A percentile compares a stretch with the other conserved stretches of the same genome.
Conservation (phyloP, 768 basidiomycete genomes). For the Rossbeevera mucosa region DNA sequence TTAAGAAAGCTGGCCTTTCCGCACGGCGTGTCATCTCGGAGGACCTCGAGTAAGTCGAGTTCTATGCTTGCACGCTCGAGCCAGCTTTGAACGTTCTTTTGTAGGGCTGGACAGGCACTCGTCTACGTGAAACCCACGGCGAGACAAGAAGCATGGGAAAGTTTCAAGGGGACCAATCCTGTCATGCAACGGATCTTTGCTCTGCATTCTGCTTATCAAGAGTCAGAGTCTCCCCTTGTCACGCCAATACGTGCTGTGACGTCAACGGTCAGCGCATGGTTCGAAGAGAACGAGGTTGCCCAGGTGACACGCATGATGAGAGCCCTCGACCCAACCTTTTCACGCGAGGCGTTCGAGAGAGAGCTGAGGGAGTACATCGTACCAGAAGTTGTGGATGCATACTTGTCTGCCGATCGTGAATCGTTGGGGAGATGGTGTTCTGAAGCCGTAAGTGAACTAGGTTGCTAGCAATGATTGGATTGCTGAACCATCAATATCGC, state of each 20-base stretch:
- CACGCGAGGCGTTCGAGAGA: conserved; percentile 78
- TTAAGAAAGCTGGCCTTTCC: conserved; percentile 79
- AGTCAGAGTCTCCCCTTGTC: conserved; percentile 90
- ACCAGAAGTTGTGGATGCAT: conserved; percentile 96
- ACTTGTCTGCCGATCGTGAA: conserved; percentile 85
- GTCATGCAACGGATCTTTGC: conserved; percentile 55
- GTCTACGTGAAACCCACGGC: conserved; percentile 81
- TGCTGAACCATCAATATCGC: background rate
- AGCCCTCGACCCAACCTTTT: conserved; percentile 82
- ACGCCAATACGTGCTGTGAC: conserved; percentile 79
- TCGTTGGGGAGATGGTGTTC: conserved; percentile 87
- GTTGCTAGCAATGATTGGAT: background rate
- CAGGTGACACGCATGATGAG: conserved; percentile 87
- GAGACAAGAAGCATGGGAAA: conserved; percentile 76
- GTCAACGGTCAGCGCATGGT: conserved; percentile 80
- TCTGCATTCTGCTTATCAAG: conserved; percentile 72
- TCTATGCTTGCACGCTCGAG: background rate
- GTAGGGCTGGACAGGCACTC: conserved; percentile 80
- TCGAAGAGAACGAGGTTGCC: conserved; percentile 98
- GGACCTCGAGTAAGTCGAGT: conserved; percentile 69
- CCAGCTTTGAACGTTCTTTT: background rate
- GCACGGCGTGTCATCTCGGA: conserved; percentile 50
- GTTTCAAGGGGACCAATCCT: conserved; percentile 75
- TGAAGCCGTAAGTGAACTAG: conserved; percentile 70
- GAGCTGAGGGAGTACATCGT: conserved; percentile 96